Percentiles rank a stretch among this genome's conserved stretches.
Evolutionary conservation across 2,329 filamentous ascomycete species (phyloP).

Genomic region (Colletotrichum sp.): DNA sequence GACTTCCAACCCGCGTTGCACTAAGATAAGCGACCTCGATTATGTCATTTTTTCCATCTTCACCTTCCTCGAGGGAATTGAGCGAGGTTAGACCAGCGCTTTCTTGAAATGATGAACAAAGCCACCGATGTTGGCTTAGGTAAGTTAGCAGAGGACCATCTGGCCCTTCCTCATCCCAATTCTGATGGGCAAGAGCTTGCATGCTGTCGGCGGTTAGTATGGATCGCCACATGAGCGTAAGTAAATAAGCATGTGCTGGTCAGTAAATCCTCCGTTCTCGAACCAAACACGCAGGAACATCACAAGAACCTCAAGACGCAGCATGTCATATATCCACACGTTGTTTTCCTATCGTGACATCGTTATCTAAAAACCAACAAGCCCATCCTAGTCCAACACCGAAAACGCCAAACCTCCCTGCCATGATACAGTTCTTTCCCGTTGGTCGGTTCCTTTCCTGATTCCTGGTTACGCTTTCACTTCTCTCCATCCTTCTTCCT

Average conservation of each 20-base stretch:
- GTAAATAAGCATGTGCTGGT: background rate
- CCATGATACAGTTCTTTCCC: background rate
- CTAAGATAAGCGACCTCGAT: background rate
- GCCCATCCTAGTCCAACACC: background rate
- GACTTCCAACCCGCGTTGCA: background rate
- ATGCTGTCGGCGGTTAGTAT: background rate
- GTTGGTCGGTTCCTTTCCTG: background rate
- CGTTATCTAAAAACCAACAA: background rate
- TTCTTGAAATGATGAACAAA: background rate
- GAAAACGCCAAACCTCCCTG: background rate
- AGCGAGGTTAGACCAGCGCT: background rate
- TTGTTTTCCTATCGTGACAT: background rate
- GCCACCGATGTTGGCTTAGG: background rate
- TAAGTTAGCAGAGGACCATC: background rate
- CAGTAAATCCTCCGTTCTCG: background rate
- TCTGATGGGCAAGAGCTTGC: background rate
- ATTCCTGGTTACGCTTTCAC: background rate
- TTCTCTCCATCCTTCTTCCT: slow-evolving; percentile 5
- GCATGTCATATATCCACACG: background rate
- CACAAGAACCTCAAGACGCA: background rate
- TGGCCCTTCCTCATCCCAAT: background rate
- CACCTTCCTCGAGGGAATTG: background rate
- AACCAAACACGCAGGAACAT: background rate
- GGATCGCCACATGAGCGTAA: background rate
- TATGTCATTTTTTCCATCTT: background rate